Evolutionary conservation across 768 basidiomycete genomes (phyloP), one percentile per base, ranked within the genome.

Genomic region (Fibroporia radiculosa): DNA sequence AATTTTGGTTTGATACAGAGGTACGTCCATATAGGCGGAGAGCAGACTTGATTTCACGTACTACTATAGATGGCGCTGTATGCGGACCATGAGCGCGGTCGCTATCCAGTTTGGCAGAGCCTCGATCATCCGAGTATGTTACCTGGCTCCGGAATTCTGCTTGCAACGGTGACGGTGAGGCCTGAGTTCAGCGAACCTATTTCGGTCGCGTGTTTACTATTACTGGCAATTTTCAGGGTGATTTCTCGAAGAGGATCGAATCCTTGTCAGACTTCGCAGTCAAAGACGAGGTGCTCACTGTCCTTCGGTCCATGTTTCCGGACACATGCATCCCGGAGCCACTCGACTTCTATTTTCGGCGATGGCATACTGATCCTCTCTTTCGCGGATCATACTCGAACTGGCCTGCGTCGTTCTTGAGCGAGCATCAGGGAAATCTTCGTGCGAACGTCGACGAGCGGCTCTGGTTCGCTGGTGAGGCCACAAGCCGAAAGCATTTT

Each of bases 81-180:
- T 50, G 80, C 81, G 5, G 77, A 77, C 45, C 60, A 62, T 14
- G 68, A 78, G 47, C 71, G 80, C 14, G 82, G 82, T 6, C 66
- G 71, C 24, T 84, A 82, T 61, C 77, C 80, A 0, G 71, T 83
- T 8, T 84, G 82, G 82, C 81, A 84, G 52, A 75, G 70, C 50
- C 60, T 84, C 38, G 82, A 84, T 55, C 70, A 77, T 40, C 47
- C 61, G 0, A 63, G 66, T 28, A 82, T 81, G 56, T 67, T 82
- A 35, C 78, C 76, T 13, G 79, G 74, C 2, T 80, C 76, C 4
- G 73, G 77, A 3, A 71, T 84, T 34, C 47, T 79, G 11, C 76
- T 75, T 42, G 72, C 66, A 1, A 78, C 72, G 2, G 73, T 76
- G 10, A 71, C 70, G 12, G 70, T 70, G 14, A 42, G 1, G 18